Base-by-base conservation (phyloP, 164 flowering plant species). In the Vitis cinerea region DNA sequence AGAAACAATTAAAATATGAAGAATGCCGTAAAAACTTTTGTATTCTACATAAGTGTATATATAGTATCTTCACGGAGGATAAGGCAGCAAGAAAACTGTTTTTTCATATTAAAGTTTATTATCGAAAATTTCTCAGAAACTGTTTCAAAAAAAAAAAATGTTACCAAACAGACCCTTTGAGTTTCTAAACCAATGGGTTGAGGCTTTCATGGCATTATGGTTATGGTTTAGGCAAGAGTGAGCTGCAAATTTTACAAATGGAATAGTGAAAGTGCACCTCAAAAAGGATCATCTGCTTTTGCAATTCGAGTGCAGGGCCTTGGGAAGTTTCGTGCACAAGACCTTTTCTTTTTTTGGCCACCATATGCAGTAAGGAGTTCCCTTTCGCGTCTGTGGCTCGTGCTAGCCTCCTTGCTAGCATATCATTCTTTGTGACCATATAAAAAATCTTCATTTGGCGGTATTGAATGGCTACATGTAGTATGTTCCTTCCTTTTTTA, bases 381-480 rank as follows among this genome's bases (percentile, higher is more conserved):
- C 70, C 61, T 3, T 62, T 3, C 0, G 10, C 58, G 61, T 78
- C 75, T 3, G 63, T 29, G 1, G 3, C 10, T 17, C 30, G 2
- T 15, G 1, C 31, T 16, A 70, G 10, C 49, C 68, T 51, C 11
- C 15, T 8, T 57, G 12, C n/a, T 8, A 12, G 37, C 11, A 31
- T 23, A 29, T 15, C 19, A 58, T 9, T 52, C 15, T 68, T 9
- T 51, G 31, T 57, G 2, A 72, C 27, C 9, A 29, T 23, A 0
- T 51, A 11, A 19, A 57, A 64, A 2, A 76, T 50, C 30, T 65
- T 57, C 3, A 3, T 1, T 7, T 61, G 72, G 0, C 79, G 61
- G 50, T 72, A 31, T 60, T 44, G 23, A 4, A 76, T 65, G 2
- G 70, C 73, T 3, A 76, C 23, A 50, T 72, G 75, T 17, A 76